phyloP scores from a whole-genome alignment of 176 grass and related monocot species.

The Triticum timopheevii region DNA sequence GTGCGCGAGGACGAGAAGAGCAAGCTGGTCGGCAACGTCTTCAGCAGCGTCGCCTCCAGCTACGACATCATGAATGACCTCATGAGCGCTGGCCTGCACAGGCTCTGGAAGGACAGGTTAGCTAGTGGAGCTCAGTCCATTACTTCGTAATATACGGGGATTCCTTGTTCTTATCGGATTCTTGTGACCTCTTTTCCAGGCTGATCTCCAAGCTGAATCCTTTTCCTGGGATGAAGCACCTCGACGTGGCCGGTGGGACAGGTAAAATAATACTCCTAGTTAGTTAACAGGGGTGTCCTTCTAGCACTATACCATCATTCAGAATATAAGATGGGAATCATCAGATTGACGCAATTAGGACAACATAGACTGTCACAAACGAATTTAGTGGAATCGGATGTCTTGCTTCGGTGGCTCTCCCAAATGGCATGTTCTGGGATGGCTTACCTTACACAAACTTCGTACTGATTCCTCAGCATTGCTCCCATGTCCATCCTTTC shows the following conservation, averaged over 20 bases:
- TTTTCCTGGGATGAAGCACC: constrained; percentile 95
- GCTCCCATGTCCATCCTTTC: not conserved
- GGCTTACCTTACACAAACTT: not conserved
- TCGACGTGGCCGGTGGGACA: constrained; percentile 93
- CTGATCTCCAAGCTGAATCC: constrained; percentile 77
- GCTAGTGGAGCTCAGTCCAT: not conserved
- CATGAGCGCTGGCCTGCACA: constrained; percentile 83
- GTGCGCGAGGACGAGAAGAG: constrained; percentile 83
- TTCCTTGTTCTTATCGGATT: not conserved
- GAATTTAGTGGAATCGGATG: not conserved
- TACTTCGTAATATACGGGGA: not conserved
- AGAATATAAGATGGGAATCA: not conserved
- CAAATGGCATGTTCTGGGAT: not conserved
- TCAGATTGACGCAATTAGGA: not conserved
- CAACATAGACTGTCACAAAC: not conserved
- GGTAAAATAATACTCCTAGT: constrained; percentile 30
- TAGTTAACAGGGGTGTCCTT: too few relatives aligned
- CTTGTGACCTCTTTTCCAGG: constrained; percentile 15
- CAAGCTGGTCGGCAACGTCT: constrained; percentile 84
- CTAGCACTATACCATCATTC: not conserved
- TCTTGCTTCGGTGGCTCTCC: not conserved
- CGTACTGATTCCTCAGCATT: not conserved
- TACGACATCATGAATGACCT: constrained; percentile 98
- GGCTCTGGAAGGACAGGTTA: constrained; percentile 90
- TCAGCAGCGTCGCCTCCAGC: constrained; percentile 82